Evolutionary conservation across 2,329 filamentous ascomycete species (phyloP).

Genomic region (Fusarium torulosum): DNA sequence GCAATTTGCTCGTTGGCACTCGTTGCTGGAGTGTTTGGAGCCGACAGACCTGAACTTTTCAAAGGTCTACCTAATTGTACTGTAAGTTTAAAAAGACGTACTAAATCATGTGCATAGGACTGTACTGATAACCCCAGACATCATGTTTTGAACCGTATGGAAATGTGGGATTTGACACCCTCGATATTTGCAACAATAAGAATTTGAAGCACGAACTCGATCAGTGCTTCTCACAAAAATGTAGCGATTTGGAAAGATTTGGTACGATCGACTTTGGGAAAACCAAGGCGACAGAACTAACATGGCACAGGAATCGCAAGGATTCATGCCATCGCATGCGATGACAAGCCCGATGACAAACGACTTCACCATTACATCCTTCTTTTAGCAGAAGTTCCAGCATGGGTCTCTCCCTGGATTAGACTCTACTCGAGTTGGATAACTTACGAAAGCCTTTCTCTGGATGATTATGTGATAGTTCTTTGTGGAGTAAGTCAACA

Average conservation of each 20-base stretch:
- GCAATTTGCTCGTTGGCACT: conserved; percentile 34
- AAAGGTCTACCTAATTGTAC: conserved; percentile 24
- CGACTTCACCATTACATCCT: conserved; percentile 51
- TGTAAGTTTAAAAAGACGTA: conserved; percentile 11
- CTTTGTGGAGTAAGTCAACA: conserved; percentile 49
- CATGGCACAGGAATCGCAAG: conserved; percentile 48
- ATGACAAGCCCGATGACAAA: conserved; percentile 49
- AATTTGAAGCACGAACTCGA: conserved; percentile 16
- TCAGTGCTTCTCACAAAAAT: conserved; percentile 32
- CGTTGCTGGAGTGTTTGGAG: conserved; percentile 30
- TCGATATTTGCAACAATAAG: conserved; percentile 31
- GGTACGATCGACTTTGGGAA: conserved; percentile 17
- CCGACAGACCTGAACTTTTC: conserved; percentile 23
- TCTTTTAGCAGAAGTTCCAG: conserved; percentile 54
- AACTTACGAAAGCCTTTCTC: conserved; percentile 48
- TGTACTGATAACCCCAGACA: conserved; percentile 13
- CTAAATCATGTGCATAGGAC: not conserved
- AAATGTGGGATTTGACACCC: conserved; percentile 1
- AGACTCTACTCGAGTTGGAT: conserved; percentile 55
- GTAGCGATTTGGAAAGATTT: conserved; percentile 37
- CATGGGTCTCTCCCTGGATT: conserved; percentile 52
- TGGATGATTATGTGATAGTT: conserved; percentile 58
- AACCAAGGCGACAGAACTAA: conserved; percentile 3
- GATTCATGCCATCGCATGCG: conserved; percentile 52
- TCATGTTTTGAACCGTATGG: conserved; percentile 22